Conservation (phyloP, 805 yeast genomes). For the Geotrichum ghanense region DNA sequence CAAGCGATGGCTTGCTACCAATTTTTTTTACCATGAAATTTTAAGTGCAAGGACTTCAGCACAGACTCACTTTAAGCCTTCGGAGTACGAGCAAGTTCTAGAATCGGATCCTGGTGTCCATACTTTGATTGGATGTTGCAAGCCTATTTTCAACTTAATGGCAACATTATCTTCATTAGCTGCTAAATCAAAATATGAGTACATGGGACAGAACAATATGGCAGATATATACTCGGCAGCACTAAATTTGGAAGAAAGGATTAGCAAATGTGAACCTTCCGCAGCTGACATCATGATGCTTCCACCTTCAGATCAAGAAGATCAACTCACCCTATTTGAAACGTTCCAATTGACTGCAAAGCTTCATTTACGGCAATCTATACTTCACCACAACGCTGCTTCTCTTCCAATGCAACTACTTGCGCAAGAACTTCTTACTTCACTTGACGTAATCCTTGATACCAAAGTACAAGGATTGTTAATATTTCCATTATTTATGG, state of each 20-base stretch:
- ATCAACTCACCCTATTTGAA: constrained; percentile 61
- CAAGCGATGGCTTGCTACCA: constrained; percentile 60
- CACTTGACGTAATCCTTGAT: constrained; percentile 51
- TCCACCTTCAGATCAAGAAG: constrained; percentile 40
- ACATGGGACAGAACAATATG: constrained; percentile 18
- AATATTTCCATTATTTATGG: constrained; percentile 68
- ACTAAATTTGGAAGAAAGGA: constrained; percentile 33
- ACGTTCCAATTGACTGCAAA: constrained; percentile 59
- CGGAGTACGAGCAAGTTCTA: constrained; percentile 47
- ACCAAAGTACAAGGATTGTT: constrained; percentile 60
- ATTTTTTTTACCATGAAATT: constrained; percentile 73
- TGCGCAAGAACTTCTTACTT: constrained; percentile 39
- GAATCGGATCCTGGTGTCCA: constrained; percentile 35
- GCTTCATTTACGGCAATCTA: constrained; percentile 56
- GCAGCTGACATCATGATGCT: constrained; percentile 32
- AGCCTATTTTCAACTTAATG: constrained; percentile 51
- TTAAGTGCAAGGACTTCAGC: constrained; percentile 46
- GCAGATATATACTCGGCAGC: constrained; percentile 16
- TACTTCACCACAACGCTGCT: constrained; percentile 47
- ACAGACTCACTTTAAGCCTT: constrained; percentile 51
- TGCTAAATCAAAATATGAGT: constrained; percentile 35
- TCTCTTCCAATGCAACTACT: constrained; percentile 53
- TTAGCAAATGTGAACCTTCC: constrained; percentile 43
- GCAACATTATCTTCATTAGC: constrained; percentile 60
- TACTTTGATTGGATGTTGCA: constrained; percentile 63